phyloP scores from a whole-genome alignment of 2,329 filamentous ascomycete genomes.

The Trichoderma sp. region DNA sequence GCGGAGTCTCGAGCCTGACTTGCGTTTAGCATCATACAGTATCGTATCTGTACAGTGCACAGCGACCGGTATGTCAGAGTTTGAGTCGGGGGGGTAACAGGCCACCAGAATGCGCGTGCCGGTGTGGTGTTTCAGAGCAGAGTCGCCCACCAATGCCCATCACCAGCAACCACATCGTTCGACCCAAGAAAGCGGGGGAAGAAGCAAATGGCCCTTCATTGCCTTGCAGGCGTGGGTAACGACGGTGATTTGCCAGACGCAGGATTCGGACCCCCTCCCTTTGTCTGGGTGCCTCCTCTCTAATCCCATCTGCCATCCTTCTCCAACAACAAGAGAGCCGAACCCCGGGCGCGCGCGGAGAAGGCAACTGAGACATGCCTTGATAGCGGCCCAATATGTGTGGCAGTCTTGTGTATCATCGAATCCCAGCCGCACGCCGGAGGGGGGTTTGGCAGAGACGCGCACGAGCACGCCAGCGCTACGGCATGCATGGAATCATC shows the following conservation, averaged over 20 bases:
- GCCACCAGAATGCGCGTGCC: not conserved
- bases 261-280: not conserved
- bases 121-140: not conserved
- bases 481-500: constrained; percentile 14
- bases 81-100: not conserved
- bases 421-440: constrained; percentile 3
- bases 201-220: not conserved
- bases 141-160: not conserved
- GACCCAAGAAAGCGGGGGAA: constrained; percentile 11
- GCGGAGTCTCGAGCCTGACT: not conserved
- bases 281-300: not conserved
- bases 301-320: not conserved
- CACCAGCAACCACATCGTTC: not conserved
- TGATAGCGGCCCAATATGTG: constrained; percentile 10
- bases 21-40: not conserved
- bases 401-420: constrained; percentile 6
- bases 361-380: not conserved
- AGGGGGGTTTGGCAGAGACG: not conserved
- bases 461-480: not conserved
- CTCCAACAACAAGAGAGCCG: not conserved
- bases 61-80: not conserved
- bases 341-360: not conserved
- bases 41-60: not conserved
- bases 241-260: not conserved
- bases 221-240: not conserved